A percentile compares a stretch with the other conserved stretches of the same genome.
These are phyloP conservation scores for Xylariaceae sp. DNA, from an alignment of 2,329 filamentous ascomycete genomes.

Conservation along the genomic window DNA sequence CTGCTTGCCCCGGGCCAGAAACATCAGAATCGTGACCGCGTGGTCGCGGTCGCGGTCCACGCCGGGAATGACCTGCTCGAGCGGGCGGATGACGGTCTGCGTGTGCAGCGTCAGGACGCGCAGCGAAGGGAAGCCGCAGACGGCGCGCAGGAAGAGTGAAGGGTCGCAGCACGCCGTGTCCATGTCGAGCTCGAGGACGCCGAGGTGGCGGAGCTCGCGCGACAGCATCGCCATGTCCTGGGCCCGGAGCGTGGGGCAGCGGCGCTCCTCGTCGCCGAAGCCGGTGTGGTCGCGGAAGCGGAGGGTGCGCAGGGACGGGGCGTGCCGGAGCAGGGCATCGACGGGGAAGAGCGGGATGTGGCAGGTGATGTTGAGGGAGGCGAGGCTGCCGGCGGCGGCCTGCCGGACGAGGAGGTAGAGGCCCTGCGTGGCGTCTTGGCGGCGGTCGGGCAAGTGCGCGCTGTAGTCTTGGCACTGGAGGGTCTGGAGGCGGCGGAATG, in stretches of 20 bases:
- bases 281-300: constrained; percentile 42
- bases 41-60: constrained; percentile 35
- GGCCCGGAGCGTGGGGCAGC: constrained; percentile 37
- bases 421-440: constrained; percentile 34
- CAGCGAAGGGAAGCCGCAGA: constrained; percentile 36
- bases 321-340: constrained; percentile 35
- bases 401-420: constrained; percentile 36
- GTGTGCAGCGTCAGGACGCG: constrained; percentile 40
- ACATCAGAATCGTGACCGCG: constrained; percentile 29
- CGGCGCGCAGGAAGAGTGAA: constrained; percentile 31
- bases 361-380: constrained; percentile 37
- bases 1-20: constrained; percentile 28
- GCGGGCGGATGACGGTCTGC: constrained; percentile 36
- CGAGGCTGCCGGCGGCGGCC: constrained; percentile 32
- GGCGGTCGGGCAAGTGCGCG: constrained; percentile 33
- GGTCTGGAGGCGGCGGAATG: constrained; percentile 32
- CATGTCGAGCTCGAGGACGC: constrained; percentile 44
- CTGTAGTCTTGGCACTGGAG: constrained; percentile 43
- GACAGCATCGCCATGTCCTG: constrained; percentile 32
- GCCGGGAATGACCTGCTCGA: constrained; percentile 20
- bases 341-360: constrained; percentile 36
- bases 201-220: constrained; percentile 26
- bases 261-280: constrained; percentile 37
- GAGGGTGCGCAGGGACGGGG: constrained; percentile 32
- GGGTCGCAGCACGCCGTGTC: constrained; percentile 34